A percentile compares a stretch with the other conserved stretches of the same genome.
Evolutionary conservation across 306 rosid genomes (phyloP).

Genomic region (Lotus japonicus): DNA sequence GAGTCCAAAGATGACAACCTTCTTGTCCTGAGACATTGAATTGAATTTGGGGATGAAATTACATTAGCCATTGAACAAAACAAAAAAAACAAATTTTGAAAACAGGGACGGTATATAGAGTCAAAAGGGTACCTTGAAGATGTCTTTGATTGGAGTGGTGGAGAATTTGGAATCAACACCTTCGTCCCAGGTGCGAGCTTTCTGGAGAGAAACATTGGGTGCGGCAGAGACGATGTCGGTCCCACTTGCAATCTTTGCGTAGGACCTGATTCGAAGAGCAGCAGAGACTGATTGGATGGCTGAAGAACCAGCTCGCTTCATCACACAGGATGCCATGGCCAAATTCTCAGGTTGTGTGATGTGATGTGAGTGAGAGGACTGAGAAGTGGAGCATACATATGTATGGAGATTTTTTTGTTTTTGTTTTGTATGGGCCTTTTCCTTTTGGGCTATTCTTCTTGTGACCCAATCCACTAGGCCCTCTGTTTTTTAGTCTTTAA

Average conservation of each 20-base stretch:
- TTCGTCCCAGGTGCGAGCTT: constrained; percentile 91
- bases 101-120: neutral
- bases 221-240: constrained; percentile 67
- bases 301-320: constrained; percentile 45
- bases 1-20: constrained; percentile 88
- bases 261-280: constrained; percentile 37
- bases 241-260: constrained; percentile 54
- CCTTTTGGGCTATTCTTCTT: neutral
- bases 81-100: neutral
- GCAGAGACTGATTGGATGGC: constrained; percentile 32
- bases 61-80: neutral
- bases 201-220: constrained; percentile 74
- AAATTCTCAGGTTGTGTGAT: constrained; percentile 4
- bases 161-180: constrained; percentile 82
- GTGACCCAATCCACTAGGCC: neutral
- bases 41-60: neutral
- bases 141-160: constrained; percentile 70
- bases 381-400: neutral
- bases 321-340: constrained; percentile 51
- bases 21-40: constrained; percentile 60
- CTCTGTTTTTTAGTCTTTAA: neutral
- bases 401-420: neutral
- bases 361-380: neutral
- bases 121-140: constrained; percentile 57
- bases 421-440: neutral